phyloP scores from a whole-genome alignment of 306 rosid genomes.

The Begonia fuchsioides region DNA sequence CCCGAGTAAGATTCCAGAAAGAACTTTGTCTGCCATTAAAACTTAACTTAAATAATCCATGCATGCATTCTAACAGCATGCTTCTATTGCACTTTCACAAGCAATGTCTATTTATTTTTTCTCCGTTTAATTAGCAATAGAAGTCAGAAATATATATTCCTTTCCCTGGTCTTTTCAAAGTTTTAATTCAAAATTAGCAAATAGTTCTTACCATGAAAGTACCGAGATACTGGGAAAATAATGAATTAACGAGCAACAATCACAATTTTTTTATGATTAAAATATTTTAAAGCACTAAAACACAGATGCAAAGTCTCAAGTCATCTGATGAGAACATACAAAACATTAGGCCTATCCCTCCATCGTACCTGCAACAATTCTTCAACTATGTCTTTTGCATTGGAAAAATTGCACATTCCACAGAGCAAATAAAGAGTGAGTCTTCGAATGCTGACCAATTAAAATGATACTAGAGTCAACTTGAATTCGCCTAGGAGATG shows the following conservation, averaged over 20 bases:
- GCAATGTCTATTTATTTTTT: no score
- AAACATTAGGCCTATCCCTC: not conserved
- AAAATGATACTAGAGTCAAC: no score
- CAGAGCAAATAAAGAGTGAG: constrained; percentile 97
- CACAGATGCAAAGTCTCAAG: not conserved
- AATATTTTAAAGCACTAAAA: constrained; percentile 3
- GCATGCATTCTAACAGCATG: no score
- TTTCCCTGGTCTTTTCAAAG: no score
- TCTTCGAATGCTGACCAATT: constrained; percentile 66
- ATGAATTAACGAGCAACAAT: constrained; percentile 14
- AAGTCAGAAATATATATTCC: no score
- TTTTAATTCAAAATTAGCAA: no score
- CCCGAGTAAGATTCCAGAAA: no score
- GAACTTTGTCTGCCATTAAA: no score
- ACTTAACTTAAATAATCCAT: no score
- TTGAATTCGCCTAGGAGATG: no score
- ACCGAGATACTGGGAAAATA: constrained; percentile 74
- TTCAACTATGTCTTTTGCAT: constrained; percentile 98
- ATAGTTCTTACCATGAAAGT: constrained; percentile 71
- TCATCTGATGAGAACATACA: not conserved
- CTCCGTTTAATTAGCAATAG: no score
- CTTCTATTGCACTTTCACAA: no score
- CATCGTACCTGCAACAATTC: constrained; percentile 77
- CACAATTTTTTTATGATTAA: constrained; percentile 8
- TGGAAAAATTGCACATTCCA: constrained; percentile 98